These are phyloP conservation scores for Ilex aquifolium DNA, from an alignment of 257 asterid species.

Conservation along the genomic window DNA sequence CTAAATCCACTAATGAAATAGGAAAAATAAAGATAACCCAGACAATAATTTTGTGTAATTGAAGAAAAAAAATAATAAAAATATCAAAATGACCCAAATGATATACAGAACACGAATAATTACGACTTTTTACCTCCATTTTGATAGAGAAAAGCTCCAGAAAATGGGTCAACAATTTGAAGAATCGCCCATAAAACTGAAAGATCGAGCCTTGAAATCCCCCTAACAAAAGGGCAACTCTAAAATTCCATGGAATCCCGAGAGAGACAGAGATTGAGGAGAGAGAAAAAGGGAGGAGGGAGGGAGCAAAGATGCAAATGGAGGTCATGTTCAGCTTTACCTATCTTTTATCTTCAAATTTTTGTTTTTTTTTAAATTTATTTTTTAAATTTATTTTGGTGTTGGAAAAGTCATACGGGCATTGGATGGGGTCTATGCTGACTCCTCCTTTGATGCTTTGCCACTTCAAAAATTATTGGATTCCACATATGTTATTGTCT, in stretches of 20 bases:
- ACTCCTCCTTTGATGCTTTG: no score
- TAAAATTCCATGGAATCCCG: constrained; percentile 33
- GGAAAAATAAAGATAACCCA: no score
- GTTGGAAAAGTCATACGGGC: no score
- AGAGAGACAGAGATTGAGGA: constrained; percentile 8
- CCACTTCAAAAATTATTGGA: no score
- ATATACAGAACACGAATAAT: neutral
- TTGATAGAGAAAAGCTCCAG: constrained; percentile 20
- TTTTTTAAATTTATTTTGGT: no score
- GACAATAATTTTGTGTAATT: neutral
- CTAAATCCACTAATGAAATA: no score
- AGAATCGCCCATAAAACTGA: constrained; percentile 29
- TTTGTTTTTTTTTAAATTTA: no score
- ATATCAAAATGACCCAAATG: neutral
- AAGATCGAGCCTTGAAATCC: constrained; percentile 18
- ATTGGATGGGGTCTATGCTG: no score
- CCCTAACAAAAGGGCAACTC: constrained; percentile 21
- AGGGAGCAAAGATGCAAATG: constrained; percentile 27
- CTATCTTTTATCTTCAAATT: constrained; percentile 12
- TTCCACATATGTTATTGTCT: no score
- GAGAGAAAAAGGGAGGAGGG: constrained; percentile 7
- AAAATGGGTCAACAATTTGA: constrained; percentile 33
- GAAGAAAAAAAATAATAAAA: neutral
- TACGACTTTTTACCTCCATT: constrained; percentile 31
- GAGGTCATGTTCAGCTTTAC: constrained; percentile 35